phyloP scores from a whole-genome alignment of 345 rosid species.

The Aethionema arabicum region DNA sequence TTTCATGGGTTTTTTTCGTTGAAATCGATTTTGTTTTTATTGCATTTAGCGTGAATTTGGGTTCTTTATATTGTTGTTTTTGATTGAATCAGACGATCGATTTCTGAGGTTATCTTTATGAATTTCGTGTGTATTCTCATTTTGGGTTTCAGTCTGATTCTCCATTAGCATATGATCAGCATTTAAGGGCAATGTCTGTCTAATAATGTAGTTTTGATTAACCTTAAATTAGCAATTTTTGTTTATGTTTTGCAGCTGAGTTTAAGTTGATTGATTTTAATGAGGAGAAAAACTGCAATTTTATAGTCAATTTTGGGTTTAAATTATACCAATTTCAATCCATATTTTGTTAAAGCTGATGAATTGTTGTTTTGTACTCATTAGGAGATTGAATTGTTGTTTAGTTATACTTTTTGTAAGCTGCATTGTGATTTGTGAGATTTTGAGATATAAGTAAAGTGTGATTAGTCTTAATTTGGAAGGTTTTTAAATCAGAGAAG shows the following conservation, averaged over 20 bases:
- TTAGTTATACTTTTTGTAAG: conserved; percentile 12
- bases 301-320: not conserved
- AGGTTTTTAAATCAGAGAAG: not conserved
- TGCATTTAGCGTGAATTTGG: not conserved
- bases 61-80: no score
- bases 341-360: not conserved
- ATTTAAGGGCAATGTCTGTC: not conserved
- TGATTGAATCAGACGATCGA: no score
- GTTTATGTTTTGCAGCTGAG: not conserved
- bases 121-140: not conserved
- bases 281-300: conserved; percentile 2
- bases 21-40: not conserved
- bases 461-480: not conserved
- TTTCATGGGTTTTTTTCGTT: conserved; percentile 19
- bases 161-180: conserved; percentile 5
- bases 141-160: conserved; percentile 18
- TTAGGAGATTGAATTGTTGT: conserved; percentile 9
- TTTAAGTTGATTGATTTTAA: conserved; percentile 18
- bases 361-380: conserved; percentile 10
- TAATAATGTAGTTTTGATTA: conserved; percentile 7
- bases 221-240: conserved; percentile 9
- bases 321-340: not conserved
- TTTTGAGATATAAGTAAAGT: not conserved
- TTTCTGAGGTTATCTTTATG: conserved; percentile 12
- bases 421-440: conserved; percentile 10